phyloP scores from a whole-genome alignment of 257 asterid genomes.

The Solanum chiquidenum region DNA sequence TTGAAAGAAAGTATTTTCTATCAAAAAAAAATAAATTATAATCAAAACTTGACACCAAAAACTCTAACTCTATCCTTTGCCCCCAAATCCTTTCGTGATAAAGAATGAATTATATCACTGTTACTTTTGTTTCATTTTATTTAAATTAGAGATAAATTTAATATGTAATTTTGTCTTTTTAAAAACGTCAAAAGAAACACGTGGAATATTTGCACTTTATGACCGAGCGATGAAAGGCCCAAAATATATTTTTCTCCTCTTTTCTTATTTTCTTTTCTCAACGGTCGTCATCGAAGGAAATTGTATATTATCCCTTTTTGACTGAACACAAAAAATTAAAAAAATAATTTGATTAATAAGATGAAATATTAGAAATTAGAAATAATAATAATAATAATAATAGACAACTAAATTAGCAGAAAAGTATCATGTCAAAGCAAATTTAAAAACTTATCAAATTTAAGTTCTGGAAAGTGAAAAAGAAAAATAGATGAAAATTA shows the following conservation, averaged over 20 bases:
- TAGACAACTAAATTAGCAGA: not conserved
- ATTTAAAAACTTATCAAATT: not conserved
- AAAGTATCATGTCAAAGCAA: not conserved
- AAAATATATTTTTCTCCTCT: not conserved
- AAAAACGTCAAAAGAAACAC: not conserved
- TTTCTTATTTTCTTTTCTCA: not conserved
- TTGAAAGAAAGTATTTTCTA: accelerated
- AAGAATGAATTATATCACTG: not conserved
- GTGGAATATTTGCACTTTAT: not conserved
- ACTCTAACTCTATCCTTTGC: no score
- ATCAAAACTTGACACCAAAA: accelerated
- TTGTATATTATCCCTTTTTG: not conserved
- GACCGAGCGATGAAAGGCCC: no score
- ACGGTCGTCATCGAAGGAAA: not conserved
- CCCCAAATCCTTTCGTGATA: no score
- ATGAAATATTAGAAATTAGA: not conserved
- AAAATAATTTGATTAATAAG: not conserved
- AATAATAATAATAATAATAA: not conserved
- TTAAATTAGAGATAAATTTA: not conserved
- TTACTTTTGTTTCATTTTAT: not conserved
- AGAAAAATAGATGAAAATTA: not conserved
- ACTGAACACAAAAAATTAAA: no score
- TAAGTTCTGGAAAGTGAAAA: not conserved
- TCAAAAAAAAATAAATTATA: no score
- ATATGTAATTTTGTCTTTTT: not conserved